Percentiles rank a stretch among this genome's conserved stretches.
Evolutionary conservation across 148 eudicot genomes (phyloP).

Genomic region (Cornus controversa): DNA sequence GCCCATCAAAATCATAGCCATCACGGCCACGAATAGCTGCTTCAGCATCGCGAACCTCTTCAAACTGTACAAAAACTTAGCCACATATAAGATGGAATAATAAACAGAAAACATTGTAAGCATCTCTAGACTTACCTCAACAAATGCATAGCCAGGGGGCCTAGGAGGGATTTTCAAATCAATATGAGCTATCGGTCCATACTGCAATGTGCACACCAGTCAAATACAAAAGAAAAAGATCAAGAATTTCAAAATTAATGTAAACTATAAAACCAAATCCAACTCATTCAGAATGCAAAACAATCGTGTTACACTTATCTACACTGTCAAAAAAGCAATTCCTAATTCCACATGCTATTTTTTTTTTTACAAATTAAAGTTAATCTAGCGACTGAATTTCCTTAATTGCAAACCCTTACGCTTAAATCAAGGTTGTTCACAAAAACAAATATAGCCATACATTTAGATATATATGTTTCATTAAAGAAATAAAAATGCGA

Average conservation of each 20-base stretch:
- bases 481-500: too few species aligned
- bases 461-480: too few species aligned
- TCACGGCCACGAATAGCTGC: constrained; percentile 98
- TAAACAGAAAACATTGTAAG: not conserved
- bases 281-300: not conserved
- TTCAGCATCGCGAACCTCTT: constrained; percentile 92
- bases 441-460: too few species aligned
- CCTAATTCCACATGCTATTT: too few species aligned
- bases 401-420: too few species aligned
- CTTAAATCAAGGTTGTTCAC: too few species aligned
- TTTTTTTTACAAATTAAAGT: too few species aligned
- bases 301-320: not conserved
- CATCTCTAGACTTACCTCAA: constrained; percentile 60
- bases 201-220: constrained; percentile 46
- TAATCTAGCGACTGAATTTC: too few species aligned
- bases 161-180: constrained; percentile 97
- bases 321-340: not conserved
- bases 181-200: constrained; percentile 82
- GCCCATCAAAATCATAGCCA: constrained; percentile 98
- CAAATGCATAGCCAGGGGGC: constrained; percentile 98
- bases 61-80: constrained; percentile 54
- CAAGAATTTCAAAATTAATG: not conserved
- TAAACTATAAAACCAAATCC: not conserved
- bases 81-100: not conserved
- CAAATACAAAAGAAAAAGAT: constrained; percentile 15